Evolutionary conservation across 306 rosid species (phyloP), one percentile per base, ranked within the genome.

Genomic region (Inga oerstediana): DNA sequence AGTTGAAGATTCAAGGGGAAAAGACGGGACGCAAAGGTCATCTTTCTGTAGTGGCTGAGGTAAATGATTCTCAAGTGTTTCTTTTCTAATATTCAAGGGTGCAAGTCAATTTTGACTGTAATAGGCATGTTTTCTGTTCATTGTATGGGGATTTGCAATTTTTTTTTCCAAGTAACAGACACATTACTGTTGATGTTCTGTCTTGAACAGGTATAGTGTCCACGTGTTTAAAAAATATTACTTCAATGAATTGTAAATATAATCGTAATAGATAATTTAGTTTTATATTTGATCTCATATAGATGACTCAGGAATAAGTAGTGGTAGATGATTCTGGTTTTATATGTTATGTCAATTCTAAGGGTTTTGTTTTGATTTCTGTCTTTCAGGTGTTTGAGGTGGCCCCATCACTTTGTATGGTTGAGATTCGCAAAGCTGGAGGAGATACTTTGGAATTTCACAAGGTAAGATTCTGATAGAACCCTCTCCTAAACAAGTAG

Each of bases 401-500:
- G 81, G 99, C 97, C 35, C 99, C 99, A 76, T 92, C 94, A 16
- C 88, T 96, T 75, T 90, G 90, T 87, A 91, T 96, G 93, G 99
- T 96, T 79, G 97, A 96, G 90, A 80, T 96, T 62, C 97, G 99
- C 61, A 96, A 93, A 85, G 84, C 97, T 20, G 92, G 87, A 45
- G 99, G 99, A 58, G 99, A 96, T 76, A 96, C 98, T 79, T 77
- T 96, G 75, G 99, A 96, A 89, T 96, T 96, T 88, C 97, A 92
- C 83, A 90, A 90, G 89, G 98, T 92, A 90, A 75, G 34, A 45
- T 49, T 49, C 17, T 49, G 54, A 10, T 49, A 49, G 19, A 49
- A 14, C 54, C 54, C 54, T 49, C 6, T 49, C 54, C 54, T 3
- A 49, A 49, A 49, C 17, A 49, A 9, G 14, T 4, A 49, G 54